phyloP scores from a whole-genome alignment of 768 basidiomycete species.

The Pilatotrama ljubarskyi region DNA sequence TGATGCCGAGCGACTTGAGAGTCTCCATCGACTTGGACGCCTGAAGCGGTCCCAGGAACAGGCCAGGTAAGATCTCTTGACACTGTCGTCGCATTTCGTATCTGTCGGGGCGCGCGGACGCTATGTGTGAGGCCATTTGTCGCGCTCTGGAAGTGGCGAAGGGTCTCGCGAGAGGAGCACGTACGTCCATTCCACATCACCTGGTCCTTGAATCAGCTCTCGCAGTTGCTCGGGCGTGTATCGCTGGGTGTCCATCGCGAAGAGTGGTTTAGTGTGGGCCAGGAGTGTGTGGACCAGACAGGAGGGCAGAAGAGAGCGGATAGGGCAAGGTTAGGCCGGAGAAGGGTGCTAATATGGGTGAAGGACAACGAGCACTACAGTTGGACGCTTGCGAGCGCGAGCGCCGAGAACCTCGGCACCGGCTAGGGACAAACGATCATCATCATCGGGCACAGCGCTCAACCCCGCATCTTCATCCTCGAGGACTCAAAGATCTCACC shows the following conservation, averaged over 20 bases:
- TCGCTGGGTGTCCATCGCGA: slow-evolving; percentile 1
- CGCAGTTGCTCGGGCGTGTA: slow-evolving; percentile 42
- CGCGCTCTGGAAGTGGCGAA: neutral
- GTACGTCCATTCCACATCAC: slow-evolving; percentile 83
- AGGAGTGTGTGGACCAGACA: neutral
- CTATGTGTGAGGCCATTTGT: neutral
- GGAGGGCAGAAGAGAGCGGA: neutral
- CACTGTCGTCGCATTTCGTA: slow-evolving; percentile 97
- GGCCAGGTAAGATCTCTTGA: slow-evolving; percentile 84
- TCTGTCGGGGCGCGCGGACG: slow-evolving; percentile 36
- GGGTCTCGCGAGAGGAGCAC: slow-evolving; percentile 24
- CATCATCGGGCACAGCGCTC: neutral
- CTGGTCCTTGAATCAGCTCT: slow-evolving; percentile 72
- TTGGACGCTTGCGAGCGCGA: neutral
- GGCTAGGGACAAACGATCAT: neutral
- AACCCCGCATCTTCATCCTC: neutral
- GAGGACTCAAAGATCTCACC: neutral
- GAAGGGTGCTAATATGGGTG: neutral
- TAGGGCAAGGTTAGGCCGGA: neutral
- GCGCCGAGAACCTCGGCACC: slow-evolving; percentile 1
- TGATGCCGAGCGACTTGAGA: slow-evolving; percentile 64
- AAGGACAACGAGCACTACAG: neutral
- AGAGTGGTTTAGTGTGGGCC: neutral
- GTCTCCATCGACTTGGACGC: slow-evolving; percentile 81
- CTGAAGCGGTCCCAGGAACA: slow-evolving; percentile 85